Evolutionary conservation across 2,329 filamentous ascomycete species (phyloP), one percentile per base, ranked within the genome.

Genomic region (Colletotrichum lentis): DNA sequence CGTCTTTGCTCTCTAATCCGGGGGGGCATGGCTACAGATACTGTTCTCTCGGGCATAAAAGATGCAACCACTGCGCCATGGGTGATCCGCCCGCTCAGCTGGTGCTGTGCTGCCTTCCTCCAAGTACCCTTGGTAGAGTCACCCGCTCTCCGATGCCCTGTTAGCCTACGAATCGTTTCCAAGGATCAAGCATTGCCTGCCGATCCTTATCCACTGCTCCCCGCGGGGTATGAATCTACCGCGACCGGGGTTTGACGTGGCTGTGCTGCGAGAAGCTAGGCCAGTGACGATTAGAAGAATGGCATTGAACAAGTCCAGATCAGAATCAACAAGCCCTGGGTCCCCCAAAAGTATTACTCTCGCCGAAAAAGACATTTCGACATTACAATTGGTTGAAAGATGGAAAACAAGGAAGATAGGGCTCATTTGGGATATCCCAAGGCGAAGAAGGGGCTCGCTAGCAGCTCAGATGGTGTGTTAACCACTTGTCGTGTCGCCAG

Each of bases 1-100:
- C 22, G 31, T 52, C 22, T 37, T 16, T 57, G 43, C 37, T 20
- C 5, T 53, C 16, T 18, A 41, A 24, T 60, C 50, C 44, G 43
- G 55, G 50, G 46, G 49, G 56, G 62, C 66, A 61, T 65, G 39
- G 55, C 55, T 62, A 69, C 62, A 55, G 24, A 20, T 22, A 24
- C 37, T 14, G 37, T 22, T 37, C 41, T 69, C 50, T 61, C 55
- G 66, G 44, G 62, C 24, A 35, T 35, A 64, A 22, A 35, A 35
- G 41, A 44, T 49, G 47, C 54, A 59, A 50, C 62, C 27, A 43
- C 37, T 35, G 61, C 35, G 56, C 37, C 22, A 3, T 18, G 37
- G 61, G 37, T 53, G 44, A 61, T 31, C 20, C 16, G 12, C 20
- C 37, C 31, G 14, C 35, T 35, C 58, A 44, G 47, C 24, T 6